A percentile compares a stretch with the other conserved stretches of the same genome.
phyloP scores from a whole-genome alignment of 2,329 filamentous ascomycete species.

The Sporothrix humicola region DNA sequence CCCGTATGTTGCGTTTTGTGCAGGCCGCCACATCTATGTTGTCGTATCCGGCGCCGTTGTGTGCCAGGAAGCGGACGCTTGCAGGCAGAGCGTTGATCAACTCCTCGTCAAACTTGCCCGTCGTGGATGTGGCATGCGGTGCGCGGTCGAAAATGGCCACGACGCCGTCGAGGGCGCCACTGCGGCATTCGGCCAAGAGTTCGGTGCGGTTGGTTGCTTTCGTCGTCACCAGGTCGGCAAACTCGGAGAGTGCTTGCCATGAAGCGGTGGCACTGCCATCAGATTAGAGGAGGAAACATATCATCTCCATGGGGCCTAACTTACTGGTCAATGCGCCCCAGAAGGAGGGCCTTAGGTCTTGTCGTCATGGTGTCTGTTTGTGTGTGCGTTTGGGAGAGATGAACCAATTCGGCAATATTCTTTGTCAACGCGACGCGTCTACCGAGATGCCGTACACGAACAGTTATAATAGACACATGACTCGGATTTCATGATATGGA shows the following conservation, averaged over 20 bases:
- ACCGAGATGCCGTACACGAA: too few species aligned
- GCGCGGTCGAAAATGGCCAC: slow-evolving; percentile 31
- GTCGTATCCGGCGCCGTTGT: slow-evolving; percentile 63
- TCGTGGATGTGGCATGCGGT: slow-evolving; percentile 48
- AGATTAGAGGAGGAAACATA: background rate
- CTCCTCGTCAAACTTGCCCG: slow-evolving; percentile 66
- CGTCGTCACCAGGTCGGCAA: slow-evolving; percentile 27
- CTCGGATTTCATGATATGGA: too few species aligned
- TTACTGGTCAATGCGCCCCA: slow-evolving; percentile 20
- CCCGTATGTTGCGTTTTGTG: slow-evolving; percentile 60
- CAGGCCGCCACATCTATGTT: slow-evolving; percentile 70
- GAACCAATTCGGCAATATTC: background rate
- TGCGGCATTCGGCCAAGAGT: slow-evolving; percentile 24
- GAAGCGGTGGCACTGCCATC: slow-evolving; percentile 18
- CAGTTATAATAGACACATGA: background rate
- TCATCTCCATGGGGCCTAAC: background rate
- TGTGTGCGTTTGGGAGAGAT: background rate
- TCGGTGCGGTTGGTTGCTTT: slow-evolving; percentile 10
- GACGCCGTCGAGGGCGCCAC: slow-evolving; percentile 30
- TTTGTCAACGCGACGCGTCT: background rate
- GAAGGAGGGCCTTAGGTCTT: slow-evolving; percentile 1
- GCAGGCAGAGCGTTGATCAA: slow-evolving; percentile 54
- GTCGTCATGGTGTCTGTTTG: slow-evolving; percentile 5
- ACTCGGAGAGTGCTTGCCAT: slow-evolving; percentile 29
- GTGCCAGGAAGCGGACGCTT: slow-evolving; percentile 42